These are phyloP conservation scores for Tolypocladium endophyticum DNA, from an alignment of 2,329 filamentous ascomycete genomes.

Conservation along the genomic window DNA sequence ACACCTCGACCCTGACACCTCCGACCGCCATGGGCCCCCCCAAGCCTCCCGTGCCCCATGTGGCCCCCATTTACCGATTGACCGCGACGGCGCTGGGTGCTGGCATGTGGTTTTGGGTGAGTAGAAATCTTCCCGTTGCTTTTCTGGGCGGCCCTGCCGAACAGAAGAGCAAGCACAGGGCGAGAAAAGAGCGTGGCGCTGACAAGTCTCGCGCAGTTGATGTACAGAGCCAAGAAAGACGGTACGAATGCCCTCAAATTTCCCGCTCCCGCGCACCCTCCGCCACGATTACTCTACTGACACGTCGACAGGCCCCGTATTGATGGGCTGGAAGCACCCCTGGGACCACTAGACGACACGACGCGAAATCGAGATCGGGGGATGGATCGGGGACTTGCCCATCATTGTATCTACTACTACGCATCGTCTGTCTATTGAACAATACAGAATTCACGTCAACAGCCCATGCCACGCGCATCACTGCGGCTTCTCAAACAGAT, in stretches of 20 bases:
- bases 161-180: neutral
- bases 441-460: neutral
- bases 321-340: conserved; percentile 90
- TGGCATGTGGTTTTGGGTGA: conserved; percentile 99
- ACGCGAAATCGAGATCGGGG: neutral
- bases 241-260: conserved; percentile 35
- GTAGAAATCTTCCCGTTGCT: conserved; percentile 21
- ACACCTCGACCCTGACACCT: neutral
- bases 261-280: neutral
- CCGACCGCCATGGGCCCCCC: conserved; percentile 21
- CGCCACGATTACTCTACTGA: neutral
- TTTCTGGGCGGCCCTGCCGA: neutral
- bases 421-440: neutral
- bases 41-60: conserved; percentile 35
- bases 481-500: conserved; percentile 51
- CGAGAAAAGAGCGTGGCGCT: neutral
- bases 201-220: conserved; percentile 46
- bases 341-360: conserved; percentile 64
- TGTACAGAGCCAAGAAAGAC: conserved; percentile 96
- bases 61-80: conserved; percentile 63
- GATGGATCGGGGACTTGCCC: neutral
- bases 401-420: neutral
- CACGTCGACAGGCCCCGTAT: conserved; percentile 46
- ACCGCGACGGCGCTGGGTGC: conserved; percentile 80
- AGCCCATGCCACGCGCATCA: neutral